Evolutionary conservation across 257 asterid species (phyloP).

Genomic region (Lycium barbarum): DNA sequence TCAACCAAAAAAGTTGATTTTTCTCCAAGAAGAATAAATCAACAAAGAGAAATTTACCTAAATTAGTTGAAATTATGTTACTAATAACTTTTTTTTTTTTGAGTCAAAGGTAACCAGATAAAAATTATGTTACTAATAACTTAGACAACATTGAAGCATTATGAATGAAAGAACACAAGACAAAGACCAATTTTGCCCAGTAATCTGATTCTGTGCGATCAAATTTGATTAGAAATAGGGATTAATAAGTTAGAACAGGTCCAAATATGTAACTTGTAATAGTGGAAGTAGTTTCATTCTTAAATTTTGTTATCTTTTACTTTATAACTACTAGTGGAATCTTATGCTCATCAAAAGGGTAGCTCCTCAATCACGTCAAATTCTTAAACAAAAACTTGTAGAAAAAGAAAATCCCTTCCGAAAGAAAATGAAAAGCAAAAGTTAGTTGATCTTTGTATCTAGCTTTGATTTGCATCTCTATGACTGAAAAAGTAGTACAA

Average conservation of each 20-base stretch:
- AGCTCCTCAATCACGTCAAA: conserved; percentile 7
- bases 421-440: conserved; percentile 6
- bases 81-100: not conserved
- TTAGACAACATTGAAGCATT: not conserved
- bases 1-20: not conserved
- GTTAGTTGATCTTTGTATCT: not conserved
- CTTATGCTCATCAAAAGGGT: not conserved
- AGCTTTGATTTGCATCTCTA: not conserved
- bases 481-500: not conserved
- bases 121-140: not conserved
- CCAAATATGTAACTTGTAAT: not conserved
- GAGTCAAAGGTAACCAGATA: no score
- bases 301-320: not conserved
- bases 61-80: not conserved
- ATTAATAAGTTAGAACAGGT: not conserved
- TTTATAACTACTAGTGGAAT: conserved; percentile 6
- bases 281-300: conserved; percentile 1
- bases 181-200: not conserved
- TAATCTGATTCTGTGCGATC: not conserved
- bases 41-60: not conserved
- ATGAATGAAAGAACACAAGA: conserved; percentile 16
- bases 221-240: not conserved
- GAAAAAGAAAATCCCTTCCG: not conserved
- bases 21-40: not conserved
- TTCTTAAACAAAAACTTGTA: not conserved